A percentile compares a stretch with the other conserved stretches of the same genome.
These are phyloP conservation scores for Saccharomycopsis guyanensis DNA, from an alignment of 805 yeast species.

Conservation along the genomic window DNA sequence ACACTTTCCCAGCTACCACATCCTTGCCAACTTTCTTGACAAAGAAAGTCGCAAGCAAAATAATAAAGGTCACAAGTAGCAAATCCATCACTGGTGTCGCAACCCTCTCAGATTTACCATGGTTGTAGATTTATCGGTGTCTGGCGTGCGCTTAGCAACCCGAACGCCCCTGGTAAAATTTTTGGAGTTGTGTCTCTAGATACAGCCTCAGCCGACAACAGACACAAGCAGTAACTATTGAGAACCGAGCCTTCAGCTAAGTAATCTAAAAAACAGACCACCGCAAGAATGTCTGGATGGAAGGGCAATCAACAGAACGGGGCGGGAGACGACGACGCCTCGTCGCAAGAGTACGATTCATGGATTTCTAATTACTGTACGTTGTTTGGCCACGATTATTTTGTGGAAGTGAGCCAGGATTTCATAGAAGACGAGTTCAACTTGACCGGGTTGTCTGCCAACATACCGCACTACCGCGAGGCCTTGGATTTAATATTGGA, in stretches of 20 bases:
- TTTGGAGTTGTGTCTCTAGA: too few species aligned
- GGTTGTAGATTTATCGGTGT: too few species aligned
- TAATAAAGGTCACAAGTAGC: background rate
- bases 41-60: slow-evolving; percentile 3
- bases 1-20: slow-evolving; percentile 2
- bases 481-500: slow-evolving; percentile 88
- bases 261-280: too few species aligned
- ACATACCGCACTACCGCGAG: slow-evolving; percentile 86
- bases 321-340: slow-evolving; percentile 8
- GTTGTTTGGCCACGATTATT: slow-evolving; percentile 65
- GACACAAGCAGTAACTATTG: too few species aligned
- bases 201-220: too few species aligned
- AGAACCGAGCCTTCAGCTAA: too few species aligned
- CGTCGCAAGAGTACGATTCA: slow-evolving; percentile 43
- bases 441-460: slow-evolving; percentile 76
- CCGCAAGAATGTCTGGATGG: background rate
- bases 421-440: slow-evolving; percentile 96
- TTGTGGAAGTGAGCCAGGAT: slow-evolving; percentile 85
- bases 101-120: too few species aligned
- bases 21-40: slow-evolving; percentile 16
- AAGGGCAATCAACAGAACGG: background rate
- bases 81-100: too few species aligned
- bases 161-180: too few species aligned
- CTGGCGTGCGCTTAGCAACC: too few species aligned
- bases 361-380: slow-evolving; percentile 51